Conservation (phyloP, 2,329 filamentous ascomycete genomes). For the Moelleriella libera region DNA sequence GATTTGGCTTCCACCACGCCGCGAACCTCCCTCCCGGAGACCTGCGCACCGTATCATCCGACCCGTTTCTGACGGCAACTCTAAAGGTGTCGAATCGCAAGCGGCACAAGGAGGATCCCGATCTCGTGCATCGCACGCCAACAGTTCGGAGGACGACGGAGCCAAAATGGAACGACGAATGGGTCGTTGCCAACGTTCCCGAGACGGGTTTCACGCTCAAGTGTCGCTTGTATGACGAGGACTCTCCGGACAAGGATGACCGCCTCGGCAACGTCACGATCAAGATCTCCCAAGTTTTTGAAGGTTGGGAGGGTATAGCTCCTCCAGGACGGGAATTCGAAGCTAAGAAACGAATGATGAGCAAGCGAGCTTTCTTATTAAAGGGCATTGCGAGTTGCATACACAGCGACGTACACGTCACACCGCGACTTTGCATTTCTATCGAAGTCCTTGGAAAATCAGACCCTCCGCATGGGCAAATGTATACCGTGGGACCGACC, state of each 20-base stretch:
- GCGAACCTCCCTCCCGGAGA: conserved; percentile 73
- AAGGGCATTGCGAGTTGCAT: conserved; percentile 54
- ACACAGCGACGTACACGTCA: conserved; percentile 47
- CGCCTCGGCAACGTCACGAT: conserved; percentile 76
- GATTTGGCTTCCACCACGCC: conserved; percentile 72
- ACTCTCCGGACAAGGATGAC: conserved; percentile 75
- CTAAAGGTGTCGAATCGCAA: conserved; percentile 55
- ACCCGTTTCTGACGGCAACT: conserved; percentile 72
- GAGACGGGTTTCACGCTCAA: conserved; percentile 71
- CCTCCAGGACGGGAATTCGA: conserved; percentile 45
- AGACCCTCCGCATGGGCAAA: conserved; percentile 49
- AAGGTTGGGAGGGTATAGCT: conserved; percentile 55
- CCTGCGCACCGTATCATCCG: conserved; percentile 60
- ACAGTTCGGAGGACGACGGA: conserved; percentile 60
- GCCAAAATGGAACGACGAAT: conserved; percentile 71
- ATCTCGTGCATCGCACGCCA: conserved; percentile 57
- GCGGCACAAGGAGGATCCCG: conserved; percentile 76
- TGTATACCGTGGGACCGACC: conserved; percentile 68
- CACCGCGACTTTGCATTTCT: conserved; percentile 57
- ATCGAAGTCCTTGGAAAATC: conserved; percentile 68
- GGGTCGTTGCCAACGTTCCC: conserved; percentile 81
- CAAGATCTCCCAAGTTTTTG: conserved; percentile 41
- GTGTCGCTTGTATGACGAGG: conserved; percentile 80
- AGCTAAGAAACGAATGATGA: conserved; percentile 72
- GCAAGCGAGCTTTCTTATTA: conserved; percentile 72